phyloP scores from a whole-genome alignment of 305 asterid species.

The Ajuga reptans region DNA sequence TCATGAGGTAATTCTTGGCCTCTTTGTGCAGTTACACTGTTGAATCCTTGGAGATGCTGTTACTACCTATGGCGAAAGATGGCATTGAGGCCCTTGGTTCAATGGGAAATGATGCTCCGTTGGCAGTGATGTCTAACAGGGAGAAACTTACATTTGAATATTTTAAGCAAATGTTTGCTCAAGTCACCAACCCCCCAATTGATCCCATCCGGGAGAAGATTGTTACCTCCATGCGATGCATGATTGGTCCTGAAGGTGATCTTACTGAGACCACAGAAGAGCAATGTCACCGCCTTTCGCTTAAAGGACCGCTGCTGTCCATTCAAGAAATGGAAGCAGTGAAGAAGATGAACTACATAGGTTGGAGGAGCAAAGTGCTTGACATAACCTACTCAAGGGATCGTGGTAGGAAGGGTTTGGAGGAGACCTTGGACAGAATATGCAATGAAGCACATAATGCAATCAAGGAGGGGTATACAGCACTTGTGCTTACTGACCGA shows the following conservation, averaged over 20 bases:
- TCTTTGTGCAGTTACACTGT: slow-evolving; percentile 62
- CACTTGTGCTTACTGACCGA: slow-evolving; percentile 90
- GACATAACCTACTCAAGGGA: slow-evolving; percentile 75
- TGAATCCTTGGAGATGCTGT: slow-evolving; percentile 91
- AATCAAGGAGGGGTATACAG: slow-evolving; percentile 79
- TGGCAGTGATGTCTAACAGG: slow-evolving; percentile 95
- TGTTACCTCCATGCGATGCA: slow-evolving; percentile 93
- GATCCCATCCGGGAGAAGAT: slow-evolving; percentile 98
- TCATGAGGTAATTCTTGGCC: slow-evolving; percentile 16
- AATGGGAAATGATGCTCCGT: slow-evolving; percentile 97
- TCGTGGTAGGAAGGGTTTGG: slow-evolving; percentile 75
- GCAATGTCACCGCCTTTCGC: slow-evolving; percentile 90
- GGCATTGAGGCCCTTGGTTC: slow-evolving; percentile 98
- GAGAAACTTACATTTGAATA: slow-evolving; percentile 92
- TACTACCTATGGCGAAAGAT: slow-evolving; percentile 96
- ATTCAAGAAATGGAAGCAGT: slow-evolving; percentile 85
- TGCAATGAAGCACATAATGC: slow-evolving; percentile 84
- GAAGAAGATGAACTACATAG: slow-evolving; percentile 86
- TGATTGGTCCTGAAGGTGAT: slow-evolving; percentile 99
- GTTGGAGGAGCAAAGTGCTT: slow-evolving; percentile 89
- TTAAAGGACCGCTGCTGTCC: slow-evolving; percentile 81
- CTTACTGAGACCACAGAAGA: slow-evolving; percentile 95
- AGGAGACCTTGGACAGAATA: slow-evolving; percentile 82
- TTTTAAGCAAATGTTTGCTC: slow-evolving; percentile 99
- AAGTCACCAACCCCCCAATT: slow-evolving; percentile 95